These are phyloP conservation scores for Ganoderma sinense DNA, from an alignment of 1,284 basidiomycete genomes.

Conservation along the genomic window DNA sequence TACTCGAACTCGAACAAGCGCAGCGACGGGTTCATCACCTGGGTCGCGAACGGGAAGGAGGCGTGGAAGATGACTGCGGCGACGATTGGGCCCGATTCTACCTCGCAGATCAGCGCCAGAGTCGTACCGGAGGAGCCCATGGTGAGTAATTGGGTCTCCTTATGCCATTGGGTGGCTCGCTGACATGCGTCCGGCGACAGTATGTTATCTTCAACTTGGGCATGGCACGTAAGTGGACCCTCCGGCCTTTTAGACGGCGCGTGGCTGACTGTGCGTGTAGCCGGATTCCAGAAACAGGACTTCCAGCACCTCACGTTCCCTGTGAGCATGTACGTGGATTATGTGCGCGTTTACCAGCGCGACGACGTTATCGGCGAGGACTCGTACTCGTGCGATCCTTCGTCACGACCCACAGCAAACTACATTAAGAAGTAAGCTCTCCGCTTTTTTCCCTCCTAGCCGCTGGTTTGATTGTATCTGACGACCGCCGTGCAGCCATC, in stretches of 20 bases:
- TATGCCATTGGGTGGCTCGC: neutral
- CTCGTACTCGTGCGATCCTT: slow-evolving; percentile 66
- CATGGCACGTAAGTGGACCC: slow-evolving; percentile 63
- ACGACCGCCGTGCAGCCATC: slow-evolving; percentile 55
- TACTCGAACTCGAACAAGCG: slow-evolving; percentile 72
- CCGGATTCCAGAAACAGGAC: slow-evolving; percentile 74
- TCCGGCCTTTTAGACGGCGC: slow-evolving; percentile 27
- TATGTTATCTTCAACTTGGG: slow-evolving; percentile 81
- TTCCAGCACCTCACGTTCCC: slow-evolving; percentile 75
- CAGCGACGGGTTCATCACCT: slow-evolving; percentile 74
- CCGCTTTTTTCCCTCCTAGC: neutral
- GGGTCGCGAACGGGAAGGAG: slow-evolving; percentile 67
- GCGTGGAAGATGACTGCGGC: slow-evolving; percentile 74
- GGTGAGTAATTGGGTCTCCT: slow-evolving; percentile 48
- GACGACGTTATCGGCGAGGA: slow-evolving; percentile 58
- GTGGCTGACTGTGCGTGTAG: slow-evolving; percentile 34
- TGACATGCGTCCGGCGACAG: slow-evolving; percentile 45
- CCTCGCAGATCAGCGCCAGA: slow-evolving; percentile 61
- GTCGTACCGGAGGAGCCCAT: slow-evolving; percentile 84
- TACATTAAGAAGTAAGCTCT: slow-evolving; percentile 49
- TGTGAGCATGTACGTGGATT: slow-evolving; percentile 75
- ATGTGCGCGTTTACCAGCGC: slow-evolving; percentile 81
- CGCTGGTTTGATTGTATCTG: neutral
- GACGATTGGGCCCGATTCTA: slow-evolving; percentile 66
- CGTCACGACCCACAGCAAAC: slow-evolving; percentile 60